phyloP scores from a whole-genome alignment of 208 protist species.

The Leptomonas seymouri region DNA sequence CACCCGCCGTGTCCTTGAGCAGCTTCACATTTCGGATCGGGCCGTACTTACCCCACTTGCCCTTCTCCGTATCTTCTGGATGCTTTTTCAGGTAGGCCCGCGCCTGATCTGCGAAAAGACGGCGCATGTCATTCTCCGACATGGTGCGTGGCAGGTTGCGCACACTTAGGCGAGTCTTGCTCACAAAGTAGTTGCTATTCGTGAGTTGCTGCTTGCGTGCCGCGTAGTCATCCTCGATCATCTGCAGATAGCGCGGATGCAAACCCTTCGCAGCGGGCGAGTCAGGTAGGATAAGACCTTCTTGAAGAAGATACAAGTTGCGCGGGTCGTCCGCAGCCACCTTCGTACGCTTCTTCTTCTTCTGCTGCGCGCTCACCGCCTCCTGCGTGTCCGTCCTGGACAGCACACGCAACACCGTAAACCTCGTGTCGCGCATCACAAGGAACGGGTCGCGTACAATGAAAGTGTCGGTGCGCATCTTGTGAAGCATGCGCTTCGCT shows the following conservation, averaged over 20 bases:
- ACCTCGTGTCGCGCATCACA: constrained; percentile 79
- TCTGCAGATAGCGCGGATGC: constrained; percentile 78
- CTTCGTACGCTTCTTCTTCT: constrained; percentile 92
- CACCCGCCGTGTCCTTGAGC: constrained; percentile 80
- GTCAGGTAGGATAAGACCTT: constrained; percentile 84
- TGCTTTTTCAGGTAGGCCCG: constrained; percentile 80
- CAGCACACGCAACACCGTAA: constrained; percentile 84
- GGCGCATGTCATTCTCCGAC: constrained; percentile 87
- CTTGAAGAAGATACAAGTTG: constrained; percentile 88
- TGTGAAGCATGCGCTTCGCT: constrained; percentile 77
- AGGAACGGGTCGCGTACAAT: constrained; percentile 82
- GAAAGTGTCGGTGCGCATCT: constrained; percentile 72
- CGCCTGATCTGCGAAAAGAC: constrained; percentile 74
- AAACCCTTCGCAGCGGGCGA: constrained; percentile 80
- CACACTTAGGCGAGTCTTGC: constrained; percentile 88
- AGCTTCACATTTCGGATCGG: constrained; percentile 89
- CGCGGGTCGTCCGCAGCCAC: constrained; percentile 89
- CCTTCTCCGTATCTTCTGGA: constrained; percentile 68
- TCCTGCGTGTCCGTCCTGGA: constrained; percentile 85
- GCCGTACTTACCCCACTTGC: constrained; percentile 90
- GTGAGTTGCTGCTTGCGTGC: constrained; percentile 81
- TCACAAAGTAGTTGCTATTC: constrained; percentile 93
- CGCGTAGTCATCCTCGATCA: constrained; percentile 89
- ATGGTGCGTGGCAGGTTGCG: constrained; percentile 90
- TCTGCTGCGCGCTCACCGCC: constrained; percentile 65